phyloP scores from a whole-genome alignment of 345 rosid genomes.

The Passiflora organensis region DNA sequence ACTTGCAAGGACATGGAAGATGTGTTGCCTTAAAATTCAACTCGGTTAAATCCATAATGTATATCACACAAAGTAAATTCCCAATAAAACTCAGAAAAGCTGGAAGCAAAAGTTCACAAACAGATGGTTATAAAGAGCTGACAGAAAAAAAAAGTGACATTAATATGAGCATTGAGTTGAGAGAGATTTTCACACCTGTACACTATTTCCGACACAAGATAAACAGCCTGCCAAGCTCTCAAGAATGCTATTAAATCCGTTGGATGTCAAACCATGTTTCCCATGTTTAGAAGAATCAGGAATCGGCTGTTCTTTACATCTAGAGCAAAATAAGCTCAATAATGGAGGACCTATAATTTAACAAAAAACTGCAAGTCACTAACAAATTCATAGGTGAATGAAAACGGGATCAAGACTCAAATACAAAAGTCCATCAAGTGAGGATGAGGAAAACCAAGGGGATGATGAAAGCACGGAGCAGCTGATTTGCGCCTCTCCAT shows the following conservation, averaged over 20 bases:
- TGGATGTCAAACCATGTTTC: constrained; percentile 14
- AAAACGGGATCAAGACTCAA: not conserved
- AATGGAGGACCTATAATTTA: constrained; percentile 55
- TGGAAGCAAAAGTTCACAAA: too few species aligned
- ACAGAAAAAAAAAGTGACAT: too few species aligned
- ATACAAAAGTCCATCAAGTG: constrained; percentile 2
- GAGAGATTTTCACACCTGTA: too few species aligned
- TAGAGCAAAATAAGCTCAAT: constrained; percentile 46
- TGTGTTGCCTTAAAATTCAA: too few species aligned
- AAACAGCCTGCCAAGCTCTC: constrained; percentile 74
- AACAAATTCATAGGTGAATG: constrained; percentile 1
- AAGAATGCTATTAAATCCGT: constrained; percentile 38
- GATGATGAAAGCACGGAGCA: not conserved
- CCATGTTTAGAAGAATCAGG: constrained; percentile 30
- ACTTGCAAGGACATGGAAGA: too few species aligned
- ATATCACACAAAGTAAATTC: too few species aligned
- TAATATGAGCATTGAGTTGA: too few species aligned
- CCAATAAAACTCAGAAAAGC: too few species aligned
- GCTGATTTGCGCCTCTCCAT: not conserved
- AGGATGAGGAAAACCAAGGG: not conserved
- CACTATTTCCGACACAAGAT: constrained; percentile 34
- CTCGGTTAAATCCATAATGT: too few species aligned
- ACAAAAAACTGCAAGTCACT: constrained; percentile 15
- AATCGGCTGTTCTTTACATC: constrained; percentile 27
- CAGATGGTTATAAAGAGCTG: too few species aligned